Evolutionary conservation across 768 basidiomycete species (phyloP).

Genomic region (Xerocomellus amylosporus): DNA sequence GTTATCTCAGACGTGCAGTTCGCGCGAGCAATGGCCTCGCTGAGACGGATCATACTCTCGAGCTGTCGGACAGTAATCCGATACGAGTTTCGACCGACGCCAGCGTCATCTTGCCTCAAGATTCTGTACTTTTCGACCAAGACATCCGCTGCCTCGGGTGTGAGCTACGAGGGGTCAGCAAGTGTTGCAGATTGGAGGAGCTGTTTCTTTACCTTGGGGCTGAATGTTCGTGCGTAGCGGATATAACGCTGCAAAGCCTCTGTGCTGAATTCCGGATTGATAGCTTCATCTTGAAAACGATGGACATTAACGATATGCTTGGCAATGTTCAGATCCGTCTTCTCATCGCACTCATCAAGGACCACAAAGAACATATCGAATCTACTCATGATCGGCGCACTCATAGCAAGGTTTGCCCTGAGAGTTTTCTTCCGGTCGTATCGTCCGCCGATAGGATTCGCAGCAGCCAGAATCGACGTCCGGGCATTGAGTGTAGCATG

Average conservation of each 20-base stretch:
- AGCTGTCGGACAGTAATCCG: conserved; percentile 97
- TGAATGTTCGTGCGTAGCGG: conserved; percentile 95
- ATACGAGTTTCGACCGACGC: conserved; percentile 87
- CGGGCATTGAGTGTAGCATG: conserved; percentile 98
- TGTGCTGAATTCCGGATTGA: conserved; percentile 95
- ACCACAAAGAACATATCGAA: conserved; percentile 99
- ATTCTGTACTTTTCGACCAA: conserved; percentile 94
- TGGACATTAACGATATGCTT: conserved; percentile 98
- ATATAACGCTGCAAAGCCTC: conserved; percentile 97
- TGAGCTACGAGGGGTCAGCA: conserved; percentile 56
- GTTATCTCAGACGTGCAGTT: conserved; percentile 98
- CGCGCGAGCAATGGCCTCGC: conserved; percentile 95
- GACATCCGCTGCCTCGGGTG: conserved; percentile 87
- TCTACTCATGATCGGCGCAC: conserved; percentile 97
- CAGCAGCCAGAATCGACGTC: conserved; percentile 95
- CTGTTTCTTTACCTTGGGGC: conserved; percentile 69
- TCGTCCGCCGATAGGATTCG: conserved; percentile 95
- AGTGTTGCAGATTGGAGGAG: background rate
- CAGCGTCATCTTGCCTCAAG: conserved; percentile 90
- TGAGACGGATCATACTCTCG: conserved; percentile 97
- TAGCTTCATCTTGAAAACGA: conserved; percentile 90
- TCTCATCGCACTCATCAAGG: conserved; percentile 93
- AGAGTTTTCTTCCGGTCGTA: conserved; percentile 94
- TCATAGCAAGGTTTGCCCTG: conserved; percentile 94
- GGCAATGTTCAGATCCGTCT: conserved; percentile 89